Evolutionary conservation across 75 land plant species (phyloP).

Genomic region (Cunninghamia lanceolata): DNA sequence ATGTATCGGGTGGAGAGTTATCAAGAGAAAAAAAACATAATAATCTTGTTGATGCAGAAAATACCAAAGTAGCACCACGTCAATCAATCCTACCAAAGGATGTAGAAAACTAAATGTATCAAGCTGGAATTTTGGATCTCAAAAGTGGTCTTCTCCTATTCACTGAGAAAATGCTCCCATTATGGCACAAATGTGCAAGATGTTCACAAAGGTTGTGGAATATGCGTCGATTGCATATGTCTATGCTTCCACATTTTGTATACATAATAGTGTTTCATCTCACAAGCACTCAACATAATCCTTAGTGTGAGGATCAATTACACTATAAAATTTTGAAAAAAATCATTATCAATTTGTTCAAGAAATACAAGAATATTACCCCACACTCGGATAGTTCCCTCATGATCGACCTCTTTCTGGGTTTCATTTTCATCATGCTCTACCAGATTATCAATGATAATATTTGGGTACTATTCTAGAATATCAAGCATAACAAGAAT

Average conservation of each 20-base stretch:
- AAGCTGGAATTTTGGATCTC: too few species aligned
- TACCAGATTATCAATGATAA: too few species aligned
- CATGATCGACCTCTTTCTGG: too few species aligned
- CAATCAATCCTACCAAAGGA: constrained; percentile 19
- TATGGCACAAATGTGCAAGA: too few species aligned
- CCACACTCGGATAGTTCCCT: constrained; percentile 23
- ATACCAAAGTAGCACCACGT: constrained; percentile 6
- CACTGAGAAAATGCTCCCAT: too few species aligned
- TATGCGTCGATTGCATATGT: too few species aligned
- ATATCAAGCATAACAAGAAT: too few species aligned
- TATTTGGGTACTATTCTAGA: too few species aligned
- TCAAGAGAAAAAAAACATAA: constrained; percentile 10
- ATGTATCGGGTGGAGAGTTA: constrained; percentile 28
- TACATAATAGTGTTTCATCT: constrained; percentile 85
- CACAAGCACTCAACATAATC: constrained; percentile 83
- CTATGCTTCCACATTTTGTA: too few species aligned
- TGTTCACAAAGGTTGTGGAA: too few species aligned
- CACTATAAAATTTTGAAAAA: constrained; percentile 86
- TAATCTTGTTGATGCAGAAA: constrained; percentile 21
- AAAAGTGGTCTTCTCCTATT: too few species aligned
- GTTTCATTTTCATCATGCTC: too few species aligned
- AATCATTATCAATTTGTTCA: constrained; percentile 66
- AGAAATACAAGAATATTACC: constrained; percentile 78
- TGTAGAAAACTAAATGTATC: constrained; percentile 26
- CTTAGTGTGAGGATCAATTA: constrained; percentile 85